phyloP scores from a whole-genome alignment of 2,329 filamentous ascomycete genomes.

The Davidsoniella virescens region DNA sequence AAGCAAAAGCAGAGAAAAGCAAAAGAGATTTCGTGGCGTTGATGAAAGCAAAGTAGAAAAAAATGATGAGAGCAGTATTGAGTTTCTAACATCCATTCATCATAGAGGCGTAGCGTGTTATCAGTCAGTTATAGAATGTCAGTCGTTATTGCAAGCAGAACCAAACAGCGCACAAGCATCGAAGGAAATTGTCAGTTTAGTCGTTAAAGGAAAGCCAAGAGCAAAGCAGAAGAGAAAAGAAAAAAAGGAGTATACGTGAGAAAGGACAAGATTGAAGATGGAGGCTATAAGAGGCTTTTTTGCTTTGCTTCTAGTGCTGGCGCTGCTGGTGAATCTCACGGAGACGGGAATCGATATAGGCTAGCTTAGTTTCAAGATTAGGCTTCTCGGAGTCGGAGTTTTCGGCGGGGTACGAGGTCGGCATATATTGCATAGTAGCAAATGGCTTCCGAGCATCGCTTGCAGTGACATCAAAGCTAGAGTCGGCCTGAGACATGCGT shows the following conservation, averaged over 20 bases:
- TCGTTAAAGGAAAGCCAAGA: neutral
- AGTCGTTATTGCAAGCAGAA: too few relatives aligned
- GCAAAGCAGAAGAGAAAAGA: neutral
- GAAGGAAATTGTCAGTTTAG: too few relatives aligned
- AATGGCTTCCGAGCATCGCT: conserved; percentile 31
- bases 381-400: conserved; percentile 23
- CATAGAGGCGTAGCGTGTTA: too few relatives aligned
- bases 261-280: neutral
- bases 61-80: neutral
- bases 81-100: neutral
- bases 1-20: neutral
- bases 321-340: conserved; percentile 33
- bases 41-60: conserved; percentile 1
- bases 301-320: conserved; percentile 33
- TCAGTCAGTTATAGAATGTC: neutral
- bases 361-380: conserved; percentile 34
- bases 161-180: too few relatives aligned
- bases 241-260: neutral
- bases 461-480: conserved; percentile 26
- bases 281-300: conserved; percentile 16
- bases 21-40: neutral
- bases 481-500: conserved; percentile 30
- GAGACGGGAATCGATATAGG: conserved; percentile 42
- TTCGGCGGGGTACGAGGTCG: neutral
- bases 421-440: conserved; percentile 28